Conservation (phyloP, 73 alveolate genomes). For the Paramecium biaurelia region DNA sequence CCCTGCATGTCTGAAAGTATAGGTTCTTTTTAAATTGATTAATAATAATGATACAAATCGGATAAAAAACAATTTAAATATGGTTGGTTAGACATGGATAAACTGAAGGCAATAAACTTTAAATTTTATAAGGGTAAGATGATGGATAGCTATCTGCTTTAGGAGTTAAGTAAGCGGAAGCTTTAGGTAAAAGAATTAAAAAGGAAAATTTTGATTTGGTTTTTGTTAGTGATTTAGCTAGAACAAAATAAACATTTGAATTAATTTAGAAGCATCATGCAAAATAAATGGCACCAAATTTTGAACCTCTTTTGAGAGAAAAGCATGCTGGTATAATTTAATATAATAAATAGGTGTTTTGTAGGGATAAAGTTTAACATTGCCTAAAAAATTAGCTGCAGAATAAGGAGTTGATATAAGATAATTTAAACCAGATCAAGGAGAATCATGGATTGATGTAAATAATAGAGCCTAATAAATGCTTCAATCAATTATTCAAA, state of each 20-base stretch:
- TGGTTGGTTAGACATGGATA: conserved; percentile 47
- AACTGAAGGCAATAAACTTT: conserved; percentile 35
- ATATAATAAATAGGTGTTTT: neutral
- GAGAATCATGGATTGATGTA: conserved; percentile 38
- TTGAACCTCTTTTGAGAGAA: conserved; percentile 36
- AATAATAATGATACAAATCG: neutral
- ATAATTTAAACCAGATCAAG: conserved; percentile 2
- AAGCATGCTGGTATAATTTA: conserved; percentile 28
- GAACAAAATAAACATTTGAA: conserved; percentile 44
- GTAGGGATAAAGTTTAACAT: conserved; percentile 12
- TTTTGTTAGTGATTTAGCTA: conserved; percentile 13
- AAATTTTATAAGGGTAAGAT: conserved; percentile 37
- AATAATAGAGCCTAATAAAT: neutral
- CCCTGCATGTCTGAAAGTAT: conserved; percentile 62
- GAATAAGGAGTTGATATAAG: neutral
- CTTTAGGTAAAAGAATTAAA: conserved; percentile 17
- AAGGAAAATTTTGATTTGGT: conserved; percentile 16
- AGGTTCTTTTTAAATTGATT: neutral
- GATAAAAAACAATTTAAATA: neutral
- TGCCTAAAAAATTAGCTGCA: conserved; percentile 5
- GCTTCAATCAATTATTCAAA: neutral
- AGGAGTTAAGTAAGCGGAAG: conserved; percentile 37
- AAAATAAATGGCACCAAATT: neutral
- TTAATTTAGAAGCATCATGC: neutral
- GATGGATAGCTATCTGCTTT: neutral